phyloP scores from a whole-genome alignment of 805 yeast species.

The Kuraishia piskuri region DNA sequence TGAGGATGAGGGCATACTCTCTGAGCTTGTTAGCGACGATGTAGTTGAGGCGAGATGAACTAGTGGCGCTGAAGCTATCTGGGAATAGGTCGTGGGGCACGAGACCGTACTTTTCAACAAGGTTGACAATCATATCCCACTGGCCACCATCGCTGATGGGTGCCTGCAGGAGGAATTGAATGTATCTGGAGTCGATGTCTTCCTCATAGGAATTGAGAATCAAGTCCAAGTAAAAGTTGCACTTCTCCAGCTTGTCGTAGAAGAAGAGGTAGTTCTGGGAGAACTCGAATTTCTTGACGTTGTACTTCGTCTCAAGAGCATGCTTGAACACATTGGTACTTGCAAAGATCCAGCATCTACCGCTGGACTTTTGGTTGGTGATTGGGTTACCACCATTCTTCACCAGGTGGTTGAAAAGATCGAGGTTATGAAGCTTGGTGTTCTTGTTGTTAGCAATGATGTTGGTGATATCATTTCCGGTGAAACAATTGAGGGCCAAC shows the following conservation, averaged over 20 bases:
- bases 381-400: constrained; percentile 53
- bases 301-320: constrained; percentile 51
- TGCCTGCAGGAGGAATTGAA: constrained; percentile 51
- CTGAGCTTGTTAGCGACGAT: constrained; percentile 64
- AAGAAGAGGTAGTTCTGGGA: constrained; percentile 77
- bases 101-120: constrained; percentile 71
- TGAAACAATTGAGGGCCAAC: constrained; percentile 46
- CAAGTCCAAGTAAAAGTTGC: constrained; percentile 73
- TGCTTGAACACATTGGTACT: constrained; percentile 70
- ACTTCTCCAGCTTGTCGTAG: constrained; percentile 81
- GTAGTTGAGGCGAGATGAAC: constrained; percentile 49
- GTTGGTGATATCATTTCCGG: constrained; percentile 34
- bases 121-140: constrained; percentile 76
- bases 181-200: constrained; percentile 62
- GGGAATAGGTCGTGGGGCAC: constrained; percentile 71
- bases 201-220: constrained; percentile 59
- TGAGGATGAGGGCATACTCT: constrained; percentile 66
- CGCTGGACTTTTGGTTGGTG: constrained; percentile 68
- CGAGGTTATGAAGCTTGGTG: constrained; percentile 19
- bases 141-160: constrained; percentile 88
- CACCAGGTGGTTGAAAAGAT: constrained; percentile 35
- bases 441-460: constrained; percentile 29
- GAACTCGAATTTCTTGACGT: constrained; percentile 62
- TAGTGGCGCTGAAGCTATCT: constrained; percentile 54
- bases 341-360: constrained; percentile 90